Conservation (phyloP, 768 basidiomycete species). For the Vararia minispora region DNA sequence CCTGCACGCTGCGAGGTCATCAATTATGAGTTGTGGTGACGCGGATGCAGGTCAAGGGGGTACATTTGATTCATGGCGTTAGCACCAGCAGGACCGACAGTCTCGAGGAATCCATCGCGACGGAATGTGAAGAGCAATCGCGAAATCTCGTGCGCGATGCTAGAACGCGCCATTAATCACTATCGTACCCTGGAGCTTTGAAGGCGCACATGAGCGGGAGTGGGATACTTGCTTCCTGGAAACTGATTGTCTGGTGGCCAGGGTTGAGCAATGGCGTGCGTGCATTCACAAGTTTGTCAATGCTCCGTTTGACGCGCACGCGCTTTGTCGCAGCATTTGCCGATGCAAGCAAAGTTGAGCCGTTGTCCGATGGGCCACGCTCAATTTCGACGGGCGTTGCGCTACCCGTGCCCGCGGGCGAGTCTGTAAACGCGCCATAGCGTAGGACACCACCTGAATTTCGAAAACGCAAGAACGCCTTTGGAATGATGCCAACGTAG, state of each 20-base stretch:
- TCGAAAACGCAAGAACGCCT: constrained; percentile 28
- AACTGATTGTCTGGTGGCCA: constrained; percentile 45
- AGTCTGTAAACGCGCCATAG: constrained; percentile 15
- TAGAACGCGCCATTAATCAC: no score
- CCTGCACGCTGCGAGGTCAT: constrained; percentile 41
- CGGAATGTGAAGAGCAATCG: constrained; percentile 61
- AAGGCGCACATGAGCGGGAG: constrained; percentile 63
- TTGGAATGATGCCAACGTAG: constrained; percentile 54
- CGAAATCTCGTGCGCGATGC: constrained; percentile 75
- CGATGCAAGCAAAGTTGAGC: not conserved
- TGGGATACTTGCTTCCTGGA: constrained; percentile 43
- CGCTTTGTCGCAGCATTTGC: constrained; percentile 35
- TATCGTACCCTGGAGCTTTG: no score
- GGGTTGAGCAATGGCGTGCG: constrained; percentile 55
- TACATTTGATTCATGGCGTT: constrained; percentile 70
- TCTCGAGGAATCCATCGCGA: constrained; percentile 74
- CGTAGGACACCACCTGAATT: constrained; percentile 28
- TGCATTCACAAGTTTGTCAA: constrained; percentile 33
- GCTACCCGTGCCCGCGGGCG: constrained; percentile 11
- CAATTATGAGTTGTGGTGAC: not conserved
- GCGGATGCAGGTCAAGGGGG: constrained; percentile 13
- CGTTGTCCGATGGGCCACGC: constrained; percentile 3
- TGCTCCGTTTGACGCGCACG: constrained; percentile 61
- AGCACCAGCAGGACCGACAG: constrained; percentile 78
- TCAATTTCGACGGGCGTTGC: constrained; percentile 6